Evolutionary conservation across 805 yeast species (phyloP).

Genomic region (Candida rishiriensis): DNA sequence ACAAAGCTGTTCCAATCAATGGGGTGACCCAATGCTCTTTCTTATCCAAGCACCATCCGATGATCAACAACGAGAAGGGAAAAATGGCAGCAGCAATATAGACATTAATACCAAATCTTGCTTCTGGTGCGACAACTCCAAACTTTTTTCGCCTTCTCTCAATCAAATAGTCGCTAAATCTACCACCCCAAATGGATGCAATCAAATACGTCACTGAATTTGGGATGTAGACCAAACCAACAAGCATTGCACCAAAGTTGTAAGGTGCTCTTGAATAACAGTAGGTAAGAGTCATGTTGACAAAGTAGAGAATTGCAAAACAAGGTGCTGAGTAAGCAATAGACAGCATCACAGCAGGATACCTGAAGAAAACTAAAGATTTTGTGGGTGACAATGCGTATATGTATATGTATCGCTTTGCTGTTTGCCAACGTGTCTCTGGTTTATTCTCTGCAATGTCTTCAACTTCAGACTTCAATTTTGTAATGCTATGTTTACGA

Average conservation of each 20-base stretch:
- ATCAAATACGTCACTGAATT: constrained; percentile 73
- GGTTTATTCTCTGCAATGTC: constrained; percentile 16
- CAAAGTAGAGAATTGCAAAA: constrained; percentile 65
- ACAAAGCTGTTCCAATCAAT: constrained; percentile 72
- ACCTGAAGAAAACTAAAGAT: constrained; percentile 53
- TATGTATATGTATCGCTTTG: constrained; percentile 36
- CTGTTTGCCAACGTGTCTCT: constrained; percentile 13
- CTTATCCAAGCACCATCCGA: constrained; percentile 77
- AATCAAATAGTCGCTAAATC: constrained; percentile 66
- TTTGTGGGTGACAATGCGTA: constrained; percentile 56
- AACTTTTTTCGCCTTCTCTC: constrained; percentile 47
- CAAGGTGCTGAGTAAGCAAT: constrained; percentile 65
- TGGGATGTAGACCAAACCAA: constrained; percentile 78
- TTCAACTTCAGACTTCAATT: constrained; percentile 19
- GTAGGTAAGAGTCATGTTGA: constrained; percentile 69
- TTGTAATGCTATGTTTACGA: constrained; percentile 15
- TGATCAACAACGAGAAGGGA: constrained; percentile 64
- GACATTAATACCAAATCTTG: constrained; percentile 72
- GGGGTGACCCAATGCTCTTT: constrained; percentile 75
- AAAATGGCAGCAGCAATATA: constrained; percentile 57
- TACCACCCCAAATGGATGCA: constrained; percentile 78
- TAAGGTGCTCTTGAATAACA: constrained; percentile 63
- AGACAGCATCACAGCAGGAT: constrained; percentile 72
- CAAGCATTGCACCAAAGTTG: constrained; percentile 56
- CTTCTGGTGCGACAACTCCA: constrained; percentile 70